Percentiles rank a stretch among this genome's conserved stretches.
Evolutionary conservation across 129 eudicot genomes (phyloP).

Genomic region (Chrysanthemum seticuspe): DNA sequence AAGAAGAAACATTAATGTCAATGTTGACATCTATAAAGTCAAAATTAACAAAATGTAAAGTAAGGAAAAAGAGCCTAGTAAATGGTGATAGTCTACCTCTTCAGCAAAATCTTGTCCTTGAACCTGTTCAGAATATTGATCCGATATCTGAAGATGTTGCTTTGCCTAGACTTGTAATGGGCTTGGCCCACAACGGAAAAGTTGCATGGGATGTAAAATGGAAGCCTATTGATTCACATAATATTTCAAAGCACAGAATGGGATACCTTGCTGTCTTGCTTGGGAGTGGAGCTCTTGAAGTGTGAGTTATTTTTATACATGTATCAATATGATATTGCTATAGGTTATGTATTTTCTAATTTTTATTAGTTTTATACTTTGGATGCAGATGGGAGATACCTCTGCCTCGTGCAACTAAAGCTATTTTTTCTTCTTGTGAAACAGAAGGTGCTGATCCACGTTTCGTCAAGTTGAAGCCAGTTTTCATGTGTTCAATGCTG

Average conservation of each 20-base stretch:
- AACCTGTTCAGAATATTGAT: slow-evolving; percentile 23
- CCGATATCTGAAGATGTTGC: slow-evolving; percentile 45
- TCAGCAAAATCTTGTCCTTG: slow-evolving; percentile 27
- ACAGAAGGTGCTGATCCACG: slow-evolving; percentile 83
- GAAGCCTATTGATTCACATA: slow-evolving; percentile 47
- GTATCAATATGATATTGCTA: neutral
- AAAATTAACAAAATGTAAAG: slow-evolving; percentile 25
- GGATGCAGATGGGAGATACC: slow-evolving; percentile 93
- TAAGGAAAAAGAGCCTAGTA: slow-evolving; percentile 10
- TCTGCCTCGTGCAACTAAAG: slow-evolving; percentile 50
- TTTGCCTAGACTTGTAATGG: slow-evolving; percentile 81
- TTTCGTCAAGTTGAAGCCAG: slow-evolving; percentile 79
- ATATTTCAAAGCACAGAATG: slow-evolving; percentile 50
- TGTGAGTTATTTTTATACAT: slow-evolving; percentile 47
- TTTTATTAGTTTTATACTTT: slow-evolving; percentile 7
- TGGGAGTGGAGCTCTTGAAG: slow-evolving; percentile 97
- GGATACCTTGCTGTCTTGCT: slow-evolving; percentile 94
- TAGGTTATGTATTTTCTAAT: neutral
- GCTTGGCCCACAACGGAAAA: slow-evolving; percentile 94
- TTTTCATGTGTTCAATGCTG: slow-evolving; percentile 78
- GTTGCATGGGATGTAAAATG: slow-evolving; percentile 98
- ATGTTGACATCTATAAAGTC: slow-evolving; percentile 24
- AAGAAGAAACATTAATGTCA: slow-evolving; percentile 14
- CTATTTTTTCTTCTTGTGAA: slow-evolving; percentile 47
- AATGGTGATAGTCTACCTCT: slow-evolving; percentile 18